A percentile compares a stretch with the other conserved stretches of the same genome.
These are phyloP conservation scores for Castanea sativa DNA, from an alignment of 306 rosid species.

Conservation along the genomic window DNA sequence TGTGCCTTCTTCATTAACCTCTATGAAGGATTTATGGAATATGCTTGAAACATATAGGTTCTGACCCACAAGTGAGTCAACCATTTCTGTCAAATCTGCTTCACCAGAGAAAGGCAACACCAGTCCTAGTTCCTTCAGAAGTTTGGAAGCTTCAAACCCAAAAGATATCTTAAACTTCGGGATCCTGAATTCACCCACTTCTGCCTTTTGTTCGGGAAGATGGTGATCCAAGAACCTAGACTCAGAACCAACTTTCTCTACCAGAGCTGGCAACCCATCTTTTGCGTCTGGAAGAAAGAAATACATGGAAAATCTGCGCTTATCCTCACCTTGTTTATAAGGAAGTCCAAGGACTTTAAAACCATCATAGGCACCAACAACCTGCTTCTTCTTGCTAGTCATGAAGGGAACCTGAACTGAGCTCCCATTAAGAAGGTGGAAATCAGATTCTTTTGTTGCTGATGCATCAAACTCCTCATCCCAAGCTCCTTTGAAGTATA, in stretches of 20 bases:
- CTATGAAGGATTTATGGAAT: slow-evolving; percentile 63
- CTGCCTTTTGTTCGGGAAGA: slow-evolving; percentile 37
- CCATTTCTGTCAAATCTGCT: slow-evolving; percentile 67
- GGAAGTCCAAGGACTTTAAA: slow-evolving; percentile 74
- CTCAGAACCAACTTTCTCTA: slow-evolving; percentile 53
- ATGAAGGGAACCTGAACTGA: slow-evolving; percentile 68
- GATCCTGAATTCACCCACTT: slow-evolving; percentile 63
- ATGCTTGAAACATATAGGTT: slow-evolving; percentile 50
- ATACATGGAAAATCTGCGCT: slow-evolving; percentile 63
- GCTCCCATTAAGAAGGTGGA: slow-evolving; percentile 59
- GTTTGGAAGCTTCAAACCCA: slow-evolving; percentile 49
- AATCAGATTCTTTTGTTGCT: slow-evolving; percentile 48
- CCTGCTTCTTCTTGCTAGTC: slow-evolving; percentile 56
- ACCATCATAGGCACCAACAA: slow-evolving; percentile 41
- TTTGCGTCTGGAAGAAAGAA: slow-evolving; percentile 66
- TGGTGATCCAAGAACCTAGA: slow-evolving; percentile 49
- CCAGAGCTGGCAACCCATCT: slow-evolving; percentile 63
- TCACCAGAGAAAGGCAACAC: slow-evolving; percentile 53
- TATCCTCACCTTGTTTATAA: slow-evolving; percentile 60
- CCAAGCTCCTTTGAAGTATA: slow-evolving; percentile 90
- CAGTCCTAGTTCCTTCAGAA: slow-evolving; percentile 61
- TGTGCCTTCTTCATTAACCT: slow-evolving; percentile 88
- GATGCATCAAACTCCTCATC: slow-evolving; percentile 54
- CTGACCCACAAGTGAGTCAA: slow-evolving; percentile 47
- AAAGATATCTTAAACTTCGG: slow-evolving; percentile 80